Conservation (phyloP, 2,329 filamentous ascomycete genomes). For the Geosmithia morbida region DNA sequence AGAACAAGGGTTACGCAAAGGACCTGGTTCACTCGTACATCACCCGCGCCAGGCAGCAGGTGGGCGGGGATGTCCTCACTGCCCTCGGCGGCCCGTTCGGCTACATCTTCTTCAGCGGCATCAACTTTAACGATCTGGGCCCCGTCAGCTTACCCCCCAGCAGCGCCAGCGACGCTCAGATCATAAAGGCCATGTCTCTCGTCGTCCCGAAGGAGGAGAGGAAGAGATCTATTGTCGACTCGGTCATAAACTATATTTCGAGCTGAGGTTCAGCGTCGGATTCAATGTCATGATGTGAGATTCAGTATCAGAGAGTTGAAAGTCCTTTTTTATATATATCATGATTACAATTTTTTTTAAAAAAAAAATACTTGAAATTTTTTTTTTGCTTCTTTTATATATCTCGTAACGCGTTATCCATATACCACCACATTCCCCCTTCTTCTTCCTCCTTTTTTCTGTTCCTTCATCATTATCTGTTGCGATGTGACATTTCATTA, state of each 20-base stretch:
- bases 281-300: too few relatives aligned
- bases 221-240: constrained; percentile 4
- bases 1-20: constrained; percentile 6
- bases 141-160: constrained; percentile 3
- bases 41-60: constrained; percentile 3
- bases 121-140: constrained; percentile 6
- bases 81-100: constrained; percentile 5
- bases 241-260: constrained; percentile 5
- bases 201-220: constrained; percentile 5
- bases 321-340: too few relatives aligned
- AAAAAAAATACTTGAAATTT: too few relatives aligned
- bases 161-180: constrained; percentile 2
- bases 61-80: constrained; percentile 4
- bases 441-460: too few relatives aligned
- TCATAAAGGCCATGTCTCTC: constrained; percentile 4
- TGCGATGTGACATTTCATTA: not conserved
- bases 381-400: too few relatives aligned
- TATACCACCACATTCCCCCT: too few relatives aligned
- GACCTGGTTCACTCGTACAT: constrained; percentile 5
- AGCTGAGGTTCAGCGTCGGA: constrained; percentile 12
- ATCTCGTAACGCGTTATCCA: too few relatives aligned
- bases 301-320: too few relatives aligned
- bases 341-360: too few relatives aligned
- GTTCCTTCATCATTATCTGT: too few relatives aligned
- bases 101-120: constrained; percentile 7